A percentile compares a stretch with the other conserved stretches of the same genome.
Conservation (phyloP, 2,329 filamentous ascomycete genomes). For the Beauveria sp. region DNA sequence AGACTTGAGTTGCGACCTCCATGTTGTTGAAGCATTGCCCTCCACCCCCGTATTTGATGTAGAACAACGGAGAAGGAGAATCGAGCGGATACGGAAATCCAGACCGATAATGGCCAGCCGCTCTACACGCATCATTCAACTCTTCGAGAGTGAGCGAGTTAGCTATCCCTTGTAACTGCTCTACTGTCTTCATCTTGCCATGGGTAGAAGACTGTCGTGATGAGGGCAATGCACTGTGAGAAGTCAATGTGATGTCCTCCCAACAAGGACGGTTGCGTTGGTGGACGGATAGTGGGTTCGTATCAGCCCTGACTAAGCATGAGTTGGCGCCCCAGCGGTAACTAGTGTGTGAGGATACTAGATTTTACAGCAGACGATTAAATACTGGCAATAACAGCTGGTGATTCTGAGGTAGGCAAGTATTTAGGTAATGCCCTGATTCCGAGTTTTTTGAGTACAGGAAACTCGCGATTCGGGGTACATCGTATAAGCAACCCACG, state of each 20-base stretch:
- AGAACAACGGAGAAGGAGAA: neutral
- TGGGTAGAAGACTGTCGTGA: neutral
- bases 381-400: too few species aligned
- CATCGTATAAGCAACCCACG: too few species aligned
- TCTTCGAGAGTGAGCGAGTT: neutral
- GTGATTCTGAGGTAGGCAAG: too few species aligned
- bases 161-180: neutral
- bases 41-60: neutral
- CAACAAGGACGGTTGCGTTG: too few species aligned
- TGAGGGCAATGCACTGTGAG: neutral
- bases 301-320: too few species aligned
- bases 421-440: too few species aligned
- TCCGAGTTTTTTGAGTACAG: too few species aligned
- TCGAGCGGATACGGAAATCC: neutral
- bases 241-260: too few species aligned
- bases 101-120: neutral
- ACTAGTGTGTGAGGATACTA: too few species aligned
- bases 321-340: neutral
- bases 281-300: too few species aligned
- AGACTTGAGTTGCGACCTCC: neutral
- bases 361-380: too few species aligned
- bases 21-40: neutral
- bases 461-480: too few species aligned
- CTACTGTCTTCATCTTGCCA: neutral
- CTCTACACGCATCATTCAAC: neutral